Evolutionary conservation across 306 rosid species (phyloP).

Genomic region (Begonia loranthoides): DNA sequence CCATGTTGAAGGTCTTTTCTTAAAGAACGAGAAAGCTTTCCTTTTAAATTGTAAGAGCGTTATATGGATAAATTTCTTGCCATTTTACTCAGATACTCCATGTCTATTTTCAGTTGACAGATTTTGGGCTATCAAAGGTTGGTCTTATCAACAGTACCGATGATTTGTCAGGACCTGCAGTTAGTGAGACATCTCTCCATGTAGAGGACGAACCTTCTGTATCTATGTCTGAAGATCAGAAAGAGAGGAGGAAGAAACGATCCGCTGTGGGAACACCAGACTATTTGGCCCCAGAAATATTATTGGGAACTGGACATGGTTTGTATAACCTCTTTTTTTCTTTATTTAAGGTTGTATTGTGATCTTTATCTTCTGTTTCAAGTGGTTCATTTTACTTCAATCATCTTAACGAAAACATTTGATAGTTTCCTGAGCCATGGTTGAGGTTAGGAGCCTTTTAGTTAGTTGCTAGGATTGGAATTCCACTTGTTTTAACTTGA

Average conservation of each 20-base stretch:
- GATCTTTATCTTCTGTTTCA: slow-evolving; percentile 17
- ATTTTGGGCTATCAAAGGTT: slow-evolving; percentile 97
- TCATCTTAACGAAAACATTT: neutral
- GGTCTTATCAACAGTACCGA: slow-evolving; percentile 99
- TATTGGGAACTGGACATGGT: slow-evolving; percentile 99
- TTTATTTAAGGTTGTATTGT: slow-evolving; percentile 39
- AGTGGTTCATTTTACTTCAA: slow-evolving; percentile 8
- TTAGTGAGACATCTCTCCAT: slow-evolving; percentile 62
- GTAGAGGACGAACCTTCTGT: slow-evolving; percentile 58
- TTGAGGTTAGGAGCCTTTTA: no score
- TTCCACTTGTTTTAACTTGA: no score
- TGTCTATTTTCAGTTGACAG: slow-evolving; percentile 56
- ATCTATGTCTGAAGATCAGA: slow-evolving; percentile 65
- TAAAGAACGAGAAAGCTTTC: no score
- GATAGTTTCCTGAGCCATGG: no score
- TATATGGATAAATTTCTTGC: no score
- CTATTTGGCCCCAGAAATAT: slow-evolving; percentile 98
- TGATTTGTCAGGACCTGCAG: slow-evolving; percentile 92
- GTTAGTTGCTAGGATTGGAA: no score
- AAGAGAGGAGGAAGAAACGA: slow-evolving; percentile 73
- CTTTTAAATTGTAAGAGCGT: no score
- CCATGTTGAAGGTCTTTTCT: no score
- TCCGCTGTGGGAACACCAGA: slow-evolving; percentile 99
- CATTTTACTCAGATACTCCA: no score
- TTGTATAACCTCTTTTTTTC: slow-evolving; percentile 35